Conservation (phyloP, 768 basidiomycete species). For the Hortiboletus flavorubellus region DNA sequence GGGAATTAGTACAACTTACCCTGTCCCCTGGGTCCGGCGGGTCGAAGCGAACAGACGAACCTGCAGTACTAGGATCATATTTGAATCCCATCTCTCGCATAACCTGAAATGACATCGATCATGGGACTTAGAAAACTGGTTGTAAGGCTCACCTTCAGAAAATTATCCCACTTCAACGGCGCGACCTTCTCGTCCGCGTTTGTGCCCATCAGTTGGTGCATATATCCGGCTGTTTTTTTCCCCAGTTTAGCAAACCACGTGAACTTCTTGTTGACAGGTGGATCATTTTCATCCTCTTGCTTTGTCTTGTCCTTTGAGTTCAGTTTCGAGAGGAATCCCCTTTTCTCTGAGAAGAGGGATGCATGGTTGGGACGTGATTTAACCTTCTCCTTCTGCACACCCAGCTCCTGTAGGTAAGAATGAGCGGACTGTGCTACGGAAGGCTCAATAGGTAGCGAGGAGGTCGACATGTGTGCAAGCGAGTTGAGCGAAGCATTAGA, state of each 20-base stretch:
- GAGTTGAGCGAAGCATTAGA: constrained; percentile 20
- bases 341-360: constrained; percentile 44
- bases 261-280: constrained; percentile 36
- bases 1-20: constrained; percentile 29
- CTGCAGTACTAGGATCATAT: constrained; percentile 71
- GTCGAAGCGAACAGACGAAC: constrained; percentile 80
- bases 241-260: constrained; percentile 56
- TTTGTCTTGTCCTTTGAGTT: constrained; percentile 27
- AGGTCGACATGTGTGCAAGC: constrained; percentile 34
- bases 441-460: constrained; percentile 44
- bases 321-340: constrained; percentile 53
- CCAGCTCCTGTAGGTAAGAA: constrained; percentile 60
- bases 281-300: constrained; percentile 32
- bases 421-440: constrained; percentile 64
- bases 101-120: constrained; percentile 39
- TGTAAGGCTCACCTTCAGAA: constrained; percentile 53
- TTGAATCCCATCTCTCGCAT: constrained; percentile 79
- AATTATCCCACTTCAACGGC: constrained; percentile 76
- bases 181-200: constrained; percentile 55
- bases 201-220: constrained; percentile 64
- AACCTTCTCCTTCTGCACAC: constrained; percentile 55
- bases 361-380: constrained; percentile 66
- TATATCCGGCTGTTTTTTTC: constrained; percentile 54
- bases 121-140: neutral
- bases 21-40: constrained; percentile 55